phyloP scores from a whole-genome alignment of 148 eudicot genomes.

The Talinum fruticosum region DNA sequence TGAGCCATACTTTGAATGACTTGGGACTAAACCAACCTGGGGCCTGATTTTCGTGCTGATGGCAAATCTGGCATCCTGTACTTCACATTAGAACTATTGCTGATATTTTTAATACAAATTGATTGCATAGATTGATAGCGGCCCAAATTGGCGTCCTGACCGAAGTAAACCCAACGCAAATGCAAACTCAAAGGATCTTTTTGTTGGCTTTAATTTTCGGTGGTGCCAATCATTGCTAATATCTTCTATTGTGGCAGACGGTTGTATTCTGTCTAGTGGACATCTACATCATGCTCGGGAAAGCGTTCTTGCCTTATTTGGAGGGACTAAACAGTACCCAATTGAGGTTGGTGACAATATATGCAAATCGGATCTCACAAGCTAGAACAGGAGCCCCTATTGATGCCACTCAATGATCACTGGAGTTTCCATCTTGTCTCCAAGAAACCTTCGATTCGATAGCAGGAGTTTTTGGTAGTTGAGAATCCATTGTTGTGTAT shows the following conservation, averaged over 20 bases:
- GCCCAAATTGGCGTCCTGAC: background rate
- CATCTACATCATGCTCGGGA: constrained; percentile 93
- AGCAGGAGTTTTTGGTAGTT: constrained; percentile 19
- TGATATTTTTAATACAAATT: background rate
- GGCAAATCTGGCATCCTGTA: no score
- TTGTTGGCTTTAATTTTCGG: background rate
- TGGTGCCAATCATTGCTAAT: background rate
- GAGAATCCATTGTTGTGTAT: constrained; percentile 34
- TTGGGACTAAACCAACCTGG: background rate
- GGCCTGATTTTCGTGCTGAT: no score
- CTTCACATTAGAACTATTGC: background rate
- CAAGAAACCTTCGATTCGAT: constrained; percentile 1
- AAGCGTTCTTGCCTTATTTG: constrained; percentile 83
- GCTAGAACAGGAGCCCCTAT: constrained; percentile 82
- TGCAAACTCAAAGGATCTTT: background rate
- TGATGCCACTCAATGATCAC: constrained; percentile 42
- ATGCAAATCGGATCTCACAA: constrained; percentile 92
- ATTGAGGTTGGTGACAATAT: constrained; percentile 85
- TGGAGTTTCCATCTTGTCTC: background rate
- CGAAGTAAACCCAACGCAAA: background rate
- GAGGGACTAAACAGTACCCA: constrained; percentile 96
- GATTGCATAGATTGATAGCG: background rate
- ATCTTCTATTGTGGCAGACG: constrained; percentile 49
- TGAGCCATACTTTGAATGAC: background rate
- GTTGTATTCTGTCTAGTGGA: constrained; percentile 98